These are phyloP conservation scores for Gnomoniopsis sp. DNA, from an alignment of 2,329 filamentous ascomycete genomes.

Conservation along the genomic window DNA sequence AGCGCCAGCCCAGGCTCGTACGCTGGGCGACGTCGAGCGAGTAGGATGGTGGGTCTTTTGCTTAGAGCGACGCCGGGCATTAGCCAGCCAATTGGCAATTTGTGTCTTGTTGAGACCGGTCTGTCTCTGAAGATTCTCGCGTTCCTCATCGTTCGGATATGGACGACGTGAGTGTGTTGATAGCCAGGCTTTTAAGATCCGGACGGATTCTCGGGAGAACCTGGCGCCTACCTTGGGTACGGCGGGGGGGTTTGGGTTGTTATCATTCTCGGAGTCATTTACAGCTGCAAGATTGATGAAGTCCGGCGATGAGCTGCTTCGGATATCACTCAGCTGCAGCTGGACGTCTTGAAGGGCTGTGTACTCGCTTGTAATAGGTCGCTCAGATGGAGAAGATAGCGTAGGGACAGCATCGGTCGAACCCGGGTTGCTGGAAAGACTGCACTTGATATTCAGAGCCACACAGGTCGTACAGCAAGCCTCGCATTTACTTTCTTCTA, in stretches of 20 bases:
- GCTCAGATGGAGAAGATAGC: constrained; percentile 43
- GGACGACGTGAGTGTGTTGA: constrained; percentile 76
- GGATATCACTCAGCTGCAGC: constrained; percentile 17
- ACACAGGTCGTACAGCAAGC: constrained; percentile 63
- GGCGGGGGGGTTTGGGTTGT: constrained; percentile 22
- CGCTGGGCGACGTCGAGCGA: constrained; percentile 66
- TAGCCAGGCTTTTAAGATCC: constrained; percentile 81
- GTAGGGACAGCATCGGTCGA: constrained; percentile 32
- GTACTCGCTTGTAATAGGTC: constrained; percentile 40
- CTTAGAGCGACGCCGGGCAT: constrained; percentile 66
- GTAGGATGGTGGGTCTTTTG: constrained; percentile 67
- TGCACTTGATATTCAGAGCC: constrained; percentile 56
- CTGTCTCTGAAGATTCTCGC: constrained; percentile 70
- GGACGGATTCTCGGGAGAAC: constrained; percentile 77
- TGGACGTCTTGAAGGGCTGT: constrained; percentile 35
- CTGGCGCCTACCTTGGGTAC: constrained; percentile 66
- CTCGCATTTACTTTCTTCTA: constrained; percentile 56
- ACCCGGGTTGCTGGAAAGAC: constrained; percentile 42
- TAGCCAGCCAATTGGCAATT: constrained; percentile 90
- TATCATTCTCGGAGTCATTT: constrained; percentile 19
- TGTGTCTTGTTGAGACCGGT: constrained; percentile 81
- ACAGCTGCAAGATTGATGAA: constrained; percentile 22
- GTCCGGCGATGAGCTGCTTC: constrained; percentile 24
- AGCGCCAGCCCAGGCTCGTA: constrained; percentile 56
- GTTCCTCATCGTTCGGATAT: constrained; percentile 85